Conservation (phyloP, 495 filamentous ascomycete genomes). For the Trichoderma erinaceum region DNA sequence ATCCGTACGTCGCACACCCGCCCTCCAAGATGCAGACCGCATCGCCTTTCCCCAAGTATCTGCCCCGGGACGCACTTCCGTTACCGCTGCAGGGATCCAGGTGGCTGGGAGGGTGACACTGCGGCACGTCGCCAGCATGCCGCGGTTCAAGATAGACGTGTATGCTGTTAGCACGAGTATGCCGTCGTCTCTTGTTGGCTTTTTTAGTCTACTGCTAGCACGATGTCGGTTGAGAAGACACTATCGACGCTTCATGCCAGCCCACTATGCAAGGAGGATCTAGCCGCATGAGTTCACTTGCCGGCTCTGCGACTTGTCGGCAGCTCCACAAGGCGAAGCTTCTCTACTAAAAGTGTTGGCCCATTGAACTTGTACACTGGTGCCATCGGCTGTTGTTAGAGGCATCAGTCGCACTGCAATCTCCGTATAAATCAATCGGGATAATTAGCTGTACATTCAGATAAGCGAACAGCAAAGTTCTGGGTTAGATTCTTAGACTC, state of each 20-base stretch:
- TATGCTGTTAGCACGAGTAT: neutral
- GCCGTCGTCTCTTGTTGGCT: neutral
- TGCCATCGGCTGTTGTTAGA: neutral
- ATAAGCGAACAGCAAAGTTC: constrained; percentile 9
- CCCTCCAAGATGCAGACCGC: neutral
- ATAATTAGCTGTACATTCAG: constrained; percentile 11
- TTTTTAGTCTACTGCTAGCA: neutral
- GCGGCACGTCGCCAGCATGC: constrained; percentile 8
- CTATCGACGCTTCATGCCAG: constrained; percentile 1
- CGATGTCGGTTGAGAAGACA: neutral
- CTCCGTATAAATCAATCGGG: neutral
- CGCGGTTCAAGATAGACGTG: constrained; percentile 10
- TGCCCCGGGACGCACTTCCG: neutral
- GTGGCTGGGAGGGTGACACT: constrained; percentile 1
- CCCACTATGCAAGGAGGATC: neutral
- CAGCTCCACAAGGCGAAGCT: neutral
- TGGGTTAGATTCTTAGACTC: neutral
- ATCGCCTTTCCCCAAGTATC: neutral
- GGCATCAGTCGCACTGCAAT: neutral
- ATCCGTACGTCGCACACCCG: neutral
- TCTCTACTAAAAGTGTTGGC: neutral
- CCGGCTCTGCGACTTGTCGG: neutral
- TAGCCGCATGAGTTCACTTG: neutral
- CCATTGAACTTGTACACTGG: neutral
- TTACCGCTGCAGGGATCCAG: constrained; percentile 3